A percentile compares a stretch with the other conserved stretches of the same genome.
Conservation (phyloP, 1,284 basidiomycete genomes). For the Trichosporon coremiiforme region DNA sequence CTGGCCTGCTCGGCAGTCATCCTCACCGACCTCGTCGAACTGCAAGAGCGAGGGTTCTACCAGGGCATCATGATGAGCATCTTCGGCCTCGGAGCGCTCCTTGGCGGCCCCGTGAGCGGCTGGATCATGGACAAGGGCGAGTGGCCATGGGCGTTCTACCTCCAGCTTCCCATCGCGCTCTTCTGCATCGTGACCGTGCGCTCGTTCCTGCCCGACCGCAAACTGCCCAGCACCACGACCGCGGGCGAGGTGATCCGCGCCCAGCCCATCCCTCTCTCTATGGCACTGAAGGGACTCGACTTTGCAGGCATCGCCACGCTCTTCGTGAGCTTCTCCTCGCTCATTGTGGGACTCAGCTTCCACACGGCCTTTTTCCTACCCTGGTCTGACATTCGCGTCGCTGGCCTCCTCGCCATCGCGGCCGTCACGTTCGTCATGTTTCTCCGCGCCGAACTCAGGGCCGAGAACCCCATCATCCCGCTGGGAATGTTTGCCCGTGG, state of each 20-base stretch:
- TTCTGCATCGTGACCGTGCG: conserved; percentile 43
- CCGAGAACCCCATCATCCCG: conserved; percentile 78
- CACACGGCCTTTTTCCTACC: conserved; percentile 78
- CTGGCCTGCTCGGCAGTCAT: conserved; percentile 55
- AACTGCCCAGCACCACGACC: conserved; percentile 44
- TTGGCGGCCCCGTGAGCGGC: conserved; percentile 54
- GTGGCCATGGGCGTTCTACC: conserved; percentile 53
- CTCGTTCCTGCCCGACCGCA: conserved; percentile 46
- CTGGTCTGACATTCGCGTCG: conserved; percentile 73
- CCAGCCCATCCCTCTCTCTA: neutral
- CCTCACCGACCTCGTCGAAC: conserved; percentile 53
- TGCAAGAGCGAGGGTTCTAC: conserved; percentile 55
- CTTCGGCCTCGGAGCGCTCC: conserved; percentile 50
- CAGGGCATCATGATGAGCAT: conserved; percentile 57
- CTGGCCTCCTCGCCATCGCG: conserved; percentile 65
- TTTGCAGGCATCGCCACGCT: conserved; percentile 60
- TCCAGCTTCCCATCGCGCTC: conserved; percentile 46
- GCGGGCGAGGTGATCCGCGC: conserved; percentile 30
- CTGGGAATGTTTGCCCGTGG: conserved; percentile 69
- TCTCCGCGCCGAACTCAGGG: conserved; percentile 69
- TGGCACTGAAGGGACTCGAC: conserved; percentile 46
- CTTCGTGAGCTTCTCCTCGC: conserved; percentile 68
- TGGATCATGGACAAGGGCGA: conserved; percentile 49
- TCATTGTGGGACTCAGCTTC: conserved; percentile 76
- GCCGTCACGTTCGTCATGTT: conserved; percentile 63